Conservation (phyloP, 139 green algal species). For the Chlamydomonas sphaeroides region DNA sequence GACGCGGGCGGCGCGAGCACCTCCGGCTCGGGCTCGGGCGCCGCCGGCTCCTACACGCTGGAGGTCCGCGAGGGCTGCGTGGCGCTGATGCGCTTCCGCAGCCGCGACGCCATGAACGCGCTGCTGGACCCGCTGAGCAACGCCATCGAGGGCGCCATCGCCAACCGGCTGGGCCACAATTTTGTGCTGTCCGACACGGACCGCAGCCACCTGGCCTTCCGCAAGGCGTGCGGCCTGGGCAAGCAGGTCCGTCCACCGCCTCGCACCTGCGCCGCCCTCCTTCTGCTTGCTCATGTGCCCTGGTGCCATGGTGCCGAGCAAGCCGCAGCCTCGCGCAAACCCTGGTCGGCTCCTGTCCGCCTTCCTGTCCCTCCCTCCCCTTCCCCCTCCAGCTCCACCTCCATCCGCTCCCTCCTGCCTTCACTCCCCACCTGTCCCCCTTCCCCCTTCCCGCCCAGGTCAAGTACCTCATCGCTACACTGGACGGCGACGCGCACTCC, state of each 20-base stretch:
- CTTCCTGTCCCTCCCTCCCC: too few relatives aligned
- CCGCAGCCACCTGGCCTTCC: neutral
- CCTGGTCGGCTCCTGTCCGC: too few relatives aligned
- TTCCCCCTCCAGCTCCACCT: too few relatives aligned
- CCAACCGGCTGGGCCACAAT: conserved; percentile 40
- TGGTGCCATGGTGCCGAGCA: too few relatives aligned
- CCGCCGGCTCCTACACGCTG: neutral
- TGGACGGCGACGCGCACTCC: conserved; percentile 32
- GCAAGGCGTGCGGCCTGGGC: neutral
- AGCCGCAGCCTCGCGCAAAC: neutral
- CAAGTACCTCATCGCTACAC: conserved; percentile 23
- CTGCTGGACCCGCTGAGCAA: conserved; percentile 35
- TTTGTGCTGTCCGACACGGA: conserved; percentile 1
- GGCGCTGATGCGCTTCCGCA: conserved; percentile 28
- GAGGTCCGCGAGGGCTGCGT: conserved; percentile 31
- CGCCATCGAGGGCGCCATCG: conserved; percentile 32
- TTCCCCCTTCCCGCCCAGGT: conserved; percentile 14
- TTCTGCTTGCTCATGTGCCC: too few relatives aligned
- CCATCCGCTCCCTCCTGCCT: too few relatives aligned
- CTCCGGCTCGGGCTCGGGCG: neutral
- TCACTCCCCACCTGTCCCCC: neutral
- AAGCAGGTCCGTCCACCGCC: neutral
- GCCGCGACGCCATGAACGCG: conserved; percentile 25
- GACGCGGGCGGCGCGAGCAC: too few relatives aligned
- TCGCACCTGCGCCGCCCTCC: too few relatives aligned